Evolutionary conservation across 2,329 filamentous ascomycete species (phyloP).

Genomic region (Beauveria bassiana): DNA sequence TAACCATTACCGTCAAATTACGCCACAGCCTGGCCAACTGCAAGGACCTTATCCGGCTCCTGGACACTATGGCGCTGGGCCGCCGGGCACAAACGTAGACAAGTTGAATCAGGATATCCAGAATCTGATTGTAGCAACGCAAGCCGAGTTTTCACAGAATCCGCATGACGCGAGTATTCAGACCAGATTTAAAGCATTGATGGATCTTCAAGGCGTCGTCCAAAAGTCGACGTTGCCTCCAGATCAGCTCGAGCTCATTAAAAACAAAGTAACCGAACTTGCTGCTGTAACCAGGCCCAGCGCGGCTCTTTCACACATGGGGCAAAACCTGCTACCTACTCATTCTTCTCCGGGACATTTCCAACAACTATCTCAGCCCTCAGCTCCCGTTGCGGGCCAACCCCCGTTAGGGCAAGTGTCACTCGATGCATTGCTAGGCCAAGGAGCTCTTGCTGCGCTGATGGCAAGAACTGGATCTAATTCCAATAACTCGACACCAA

Average conservation of each 20-base stretch:
- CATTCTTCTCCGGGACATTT: slow-evolving; percentile 17
- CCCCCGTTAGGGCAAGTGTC: slow-evolving; percentile 33
- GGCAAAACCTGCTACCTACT: slow-evolving; percentile 21
- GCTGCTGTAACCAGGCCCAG: slow-evolving; percentile 48
- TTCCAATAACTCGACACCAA: slow-evolving; percentile 41
- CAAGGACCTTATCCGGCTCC: slow-evolving; percentile 33
- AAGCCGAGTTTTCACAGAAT: slow-evolving; percentile 66
- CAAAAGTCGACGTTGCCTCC: slow-evolving; percentile 69
- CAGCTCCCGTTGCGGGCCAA: slow-evolving; percentile 26
- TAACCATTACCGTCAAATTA: slow-evolving; percentile 24
- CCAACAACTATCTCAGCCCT: slow-evolving; percentile 24
- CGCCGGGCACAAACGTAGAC: slow-evolving; percentile 55
- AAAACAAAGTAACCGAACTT: slow-evolving; percentile 75
- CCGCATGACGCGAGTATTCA: slow-evolving; percentile 69
- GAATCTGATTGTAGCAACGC: slow-evolving; percentile 64
- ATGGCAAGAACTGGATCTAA: slow-evolving; percentile 43
- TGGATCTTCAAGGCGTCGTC: slow-evolving; percentile 70
- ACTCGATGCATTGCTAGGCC: slow-evolving; percentile 51
- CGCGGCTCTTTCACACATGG: slow-evolving; percentile 15
- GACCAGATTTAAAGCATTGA: slow-evolving; percentile 72
- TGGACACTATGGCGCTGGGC: slow-evolving; percentile 31
- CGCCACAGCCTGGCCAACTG: slow-evolving; percentile 29
- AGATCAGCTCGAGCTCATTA: slow-evolving; percentile 77
- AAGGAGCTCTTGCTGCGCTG: slow-evolving; percentile 51
- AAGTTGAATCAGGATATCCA: slow-evolving; percentile 78